Percentiles rank a stretch among this genome's conserved stretches.
phyloP scores from a whole-genome alignment of 2,329 filamentous ascomycete species.

The Colletotrichum filicis region DNA sequence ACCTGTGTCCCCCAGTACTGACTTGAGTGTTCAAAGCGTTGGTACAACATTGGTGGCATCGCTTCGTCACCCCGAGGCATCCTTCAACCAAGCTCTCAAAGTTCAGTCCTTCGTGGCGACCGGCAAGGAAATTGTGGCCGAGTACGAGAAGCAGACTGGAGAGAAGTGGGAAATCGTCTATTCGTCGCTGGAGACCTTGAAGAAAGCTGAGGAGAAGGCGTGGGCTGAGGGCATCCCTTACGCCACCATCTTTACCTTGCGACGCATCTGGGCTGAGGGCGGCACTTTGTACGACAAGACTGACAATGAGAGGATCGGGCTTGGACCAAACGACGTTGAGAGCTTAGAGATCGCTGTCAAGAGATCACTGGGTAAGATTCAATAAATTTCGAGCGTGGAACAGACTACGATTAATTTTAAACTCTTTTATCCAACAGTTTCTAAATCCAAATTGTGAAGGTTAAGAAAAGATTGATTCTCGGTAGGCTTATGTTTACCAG shows the following conservation, averaged over 20 bases:
- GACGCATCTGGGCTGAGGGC: conserved; percentile 79
- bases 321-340: conserved; percentile 60
- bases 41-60: conserved; percentile 73
- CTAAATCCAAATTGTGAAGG: not conserved
- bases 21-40: conserved; percentile 57
- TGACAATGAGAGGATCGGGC: conserved; percentile 70
- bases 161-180: conserved; percentile 65
- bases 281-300: conserved; percentile 76
- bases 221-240: conserved; percentile 64
- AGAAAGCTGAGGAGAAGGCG: conserved; percentile 65
- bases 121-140: conserved; percentile 69
- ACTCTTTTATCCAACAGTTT: not conserved
- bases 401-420: not conserved
- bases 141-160: conserved; percentile 75
- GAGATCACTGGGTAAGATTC: conserved; percentile 14
- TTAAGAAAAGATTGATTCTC: not conserved
- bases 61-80: conserved; percentile 64
- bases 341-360: conserved; percentile 52
- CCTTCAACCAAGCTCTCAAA: conserved; percentile 67
- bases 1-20: too few species aligned
- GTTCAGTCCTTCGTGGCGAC: conserved; percentile 79
- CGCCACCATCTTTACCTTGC: conserved; percentile 69
- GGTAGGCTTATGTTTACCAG: not conserved
- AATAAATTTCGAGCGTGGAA: not conserved
- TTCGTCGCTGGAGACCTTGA: conserved; percentile 64